phyloP scores from a whole-genome alignment of 257 asterid species.

The Mentha longifolia region DNA sequence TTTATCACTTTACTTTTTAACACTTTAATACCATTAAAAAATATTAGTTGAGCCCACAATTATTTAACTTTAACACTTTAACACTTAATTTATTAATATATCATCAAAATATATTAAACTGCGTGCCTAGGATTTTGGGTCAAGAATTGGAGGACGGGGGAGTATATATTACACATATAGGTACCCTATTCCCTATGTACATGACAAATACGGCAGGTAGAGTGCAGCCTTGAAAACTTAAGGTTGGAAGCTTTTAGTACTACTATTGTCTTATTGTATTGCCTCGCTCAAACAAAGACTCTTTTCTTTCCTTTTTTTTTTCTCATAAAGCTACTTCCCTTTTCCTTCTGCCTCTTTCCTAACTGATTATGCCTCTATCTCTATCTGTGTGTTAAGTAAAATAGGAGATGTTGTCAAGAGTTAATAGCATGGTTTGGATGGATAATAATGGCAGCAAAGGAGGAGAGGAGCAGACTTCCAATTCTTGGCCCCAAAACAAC shows the following conservation, averaged over 20 bases:
- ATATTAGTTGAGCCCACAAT: too few relatives aligned
- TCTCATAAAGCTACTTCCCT: slow-evolving; percentile 37
- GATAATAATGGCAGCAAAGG: slow-evolving; percentile 60
- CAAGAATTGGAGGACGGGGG: too few relatives aligned
- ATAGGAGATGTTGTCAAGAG: slow-evolving; percentile 59
- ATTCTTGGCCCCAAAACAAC: slow-evolving; percentile 57
- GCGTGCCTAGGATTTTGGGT: too few relatives aligned
- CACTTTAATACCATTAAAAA: too few relatives aligned
- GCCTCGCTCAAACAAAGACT: slow-evolving; percentile 35
- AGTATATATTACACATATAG: neutral
- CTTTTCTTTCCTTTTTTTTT: slow-evolving; percentile 5
- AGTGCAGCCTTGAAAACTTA: slow-evolving; percentile 33
- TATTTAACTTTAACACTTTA: too few relatives aligned
- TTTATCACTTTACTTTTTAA: too few relatives aligned
- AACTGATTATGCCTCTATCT: too few relatives aligned
- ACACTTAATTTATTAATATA: too few relatives aligned
- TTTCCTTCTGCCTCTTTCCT: slow-evolving; percentile 33
- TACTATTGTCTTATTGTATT: slow-evolving; percentile 32
- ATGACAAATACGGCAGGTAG: slow-evolving; percentile 8
- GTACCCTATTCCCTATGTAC: slow-evolving; percentile 15
- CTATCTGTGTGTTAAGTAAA: neutral
- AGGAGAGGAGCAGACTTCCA: slow-evolving; percentile 49
- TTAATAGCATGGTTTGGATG: slow-evolving; percentile 75
- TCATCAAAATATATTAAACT: too few relatives aligned
- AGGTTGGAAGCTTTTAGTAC: slow-evolving; percentile 38